Evolutionary conservation across 208 protist genomes (phyloP).

Genomic region (Trypanosoma cruzi): DNA sequence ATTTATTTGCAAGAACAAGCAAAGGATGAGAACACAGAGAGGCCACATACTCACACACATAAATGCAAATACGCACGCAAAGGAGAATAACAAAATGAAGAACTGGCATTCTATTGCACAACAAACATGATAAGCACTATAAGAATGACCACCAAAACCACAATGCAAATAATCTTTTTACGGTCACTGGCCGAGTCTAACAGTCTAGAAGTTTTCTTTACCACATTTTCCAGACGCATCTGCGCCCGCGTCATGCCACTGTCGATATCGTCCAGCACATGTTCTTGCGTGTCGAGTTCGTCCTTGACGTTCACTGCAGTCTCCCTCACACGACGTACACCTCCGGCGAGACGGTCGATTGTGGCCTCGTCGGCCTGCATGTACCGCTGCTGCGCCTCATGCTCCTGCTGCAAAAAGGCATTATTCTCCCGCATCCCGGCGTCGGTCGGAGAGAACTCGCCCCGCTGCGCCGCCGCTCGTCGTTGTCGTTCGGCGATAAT

Average conservation of each 20-base stretch:
- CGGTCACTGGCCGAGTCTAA: constrained; percentile 79
- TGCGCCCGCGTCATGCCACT: constrained; percentile 73
- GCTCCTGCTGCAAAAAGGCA: constrained; percentile 71
- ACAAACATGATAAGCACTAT: constrained; percentile 70
- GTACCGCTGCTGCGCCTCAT: constrained; percentile 55
- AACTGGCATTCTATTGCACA: constrained; percentile 27
- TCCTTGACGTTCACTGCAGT: constrained; percentile 75
- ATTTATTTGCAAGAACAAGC: neutral
- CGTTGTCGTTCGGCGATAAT: constrained; percentile 47
- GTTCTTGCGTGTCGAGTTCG: constrained; percentile 82
- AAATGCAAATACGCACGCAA: too few species aligned
- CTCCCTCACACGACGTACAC: constrained; percentile 68
- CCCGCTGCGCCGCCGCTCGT: constrained; percentile 33
- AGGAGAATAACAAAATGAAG: too few species aligned
- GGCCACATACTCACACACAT: too few species aligned
- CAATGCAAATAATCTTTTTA: constrained; percentile 83
- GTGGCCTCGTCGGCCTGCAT: constrained; percentile 73
- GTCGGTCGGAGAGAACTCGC: constrained; percentile 22
- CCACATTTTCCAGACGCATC: constrained; percentile 61
- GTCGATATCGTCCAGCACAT: constrained; percentile 80
- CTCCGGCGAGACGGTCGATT: constrained; percentile 65
- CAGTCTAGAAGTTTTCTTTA: constrained; percentile 76
- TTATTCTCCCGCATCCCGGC: constrained; percentile 47
- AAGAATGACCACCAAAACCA: constrained; percentile 70
- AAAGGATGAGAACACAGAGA: neutral